Percentiles rank a stretch among this genome's conserved stretches.
Conservation (phyloP, 192 early-diverging fungal genomes). For the Gigaspora rosea region DNA sequence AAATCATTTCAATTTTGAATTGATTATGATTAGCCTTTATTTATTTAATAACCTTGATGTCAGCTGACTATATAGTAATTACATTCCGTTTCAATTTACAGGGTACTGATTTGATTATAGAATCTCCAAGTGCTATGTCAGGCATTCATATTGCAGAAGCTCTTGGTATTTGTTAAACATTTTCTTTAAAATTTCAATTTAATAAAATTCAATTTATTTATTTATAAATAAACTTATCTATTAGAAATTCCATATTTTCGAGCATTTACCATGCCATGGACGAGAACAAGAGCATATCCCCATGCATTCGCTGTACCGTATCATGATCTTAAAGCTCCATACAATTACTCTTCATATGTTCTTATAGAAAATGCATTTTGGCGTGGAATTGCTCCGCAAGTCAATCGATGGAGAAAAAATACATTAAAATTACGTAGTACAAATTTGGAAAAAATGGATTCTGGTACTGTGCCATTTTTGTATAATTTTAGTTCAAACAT, state of each 20-base stretch:
- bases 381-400: conserved; percentile 56
- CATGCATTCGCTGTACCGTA: conserved; percentile 68
- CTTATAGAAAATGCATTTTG: conserved; percentile 72
- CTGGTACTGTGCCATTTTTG: conserved; percentile 60
- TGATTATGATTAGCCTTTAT: too few species aligned
- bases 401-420: conserved; percentile 60
- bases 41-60: too few species aligned
- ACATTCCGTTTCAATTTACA: not conserved
- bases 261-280: conserved; percentile 78
- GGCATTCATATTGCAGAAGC: conserved; percentile 72
- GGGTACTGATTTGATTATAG: conserved; percentile 68
- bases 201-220: conserved; percentile 6
- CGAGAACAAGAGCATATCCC: conserved; percentile 69
- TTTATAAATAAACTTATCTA: not conserved
- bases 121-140: conserved; percentile 66
- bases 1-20: too few species aligned
- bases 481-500: conserved; percentile 65
- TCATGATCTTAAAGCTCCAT: conserved; percentile 45
- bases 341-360: conserved; percentile 70
- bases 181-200: not conserved
- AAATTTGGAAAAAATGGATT: conserved; percentile 52
- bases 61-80: too few species aligned
- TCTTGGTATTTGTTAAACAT: conserved; percentile 33
- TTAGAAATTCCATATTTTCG: conserved; percentile 63
- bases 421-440: conserved; percentile 49